Conservation (phyloP, 352 stramenopile species). For the Globisporangium camurandrum region DNA sequence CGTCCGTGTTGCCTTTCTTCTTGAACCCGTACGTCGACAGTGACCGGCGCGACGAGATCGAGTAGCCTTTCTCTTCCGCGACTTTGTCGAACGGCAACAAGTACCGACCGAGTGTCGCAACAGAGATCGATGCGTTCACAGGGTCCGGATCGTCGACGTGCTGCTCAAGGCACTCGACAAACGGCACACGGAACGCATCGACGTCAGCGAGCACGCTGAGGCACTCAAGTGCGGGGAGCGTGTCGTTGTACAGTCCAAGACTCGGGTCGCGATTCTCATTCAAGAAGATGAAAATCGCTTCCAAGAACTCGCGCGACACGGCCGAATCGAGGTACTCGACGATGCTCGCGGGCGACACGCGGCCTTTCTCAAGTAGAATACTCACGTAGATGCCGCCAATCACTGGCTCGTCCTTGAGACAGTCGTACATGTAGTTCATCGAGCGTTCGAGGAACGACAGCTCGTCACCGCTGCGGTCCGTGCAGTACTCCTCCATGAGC, state of each 20-base stretch:
- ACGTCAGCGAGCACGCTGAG: conserved; percentile 64
- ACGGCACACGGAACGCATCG: conserved; percentile 37
- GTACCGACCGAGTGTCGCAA: conserved; percentile 68
- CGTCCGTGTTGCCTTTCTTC: conserved; percentile 28
- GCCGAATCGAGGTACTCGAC: conserved; percentile 45
- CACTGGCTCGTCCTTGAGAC: conserved; percentile 54
- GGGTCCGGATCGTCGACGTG: conserved; percentile 52
- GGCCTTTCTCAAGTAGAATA: conserved; percentile 56
- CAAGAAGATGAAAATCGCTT: conserved; percentile 64
- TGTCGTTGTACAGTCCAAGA: conserved; percentile 72
- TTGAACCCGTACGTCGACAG: conserved; percentile 75
- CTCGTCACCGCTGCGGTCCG: conserved; percentile 35
- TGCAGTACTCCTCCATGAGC: conserved; percentile 69
- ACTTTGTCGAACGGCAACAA: conserved; percentile 62
- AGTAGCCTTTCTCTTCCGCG: conserved; percentile 38
- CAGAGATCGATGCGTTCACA: conserved; percentile 62
- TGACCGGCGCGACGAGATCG: conserved; percentile 68
- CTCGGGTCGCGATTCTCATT: conserved; percentile 73
- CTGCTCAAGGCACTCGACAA: conserved; percentile 60
- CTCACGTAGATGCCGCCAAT: conserved; percentile 66
- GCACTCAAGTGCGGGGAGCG: conserved; percentile 59
- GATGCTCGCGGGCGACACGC: conserved; percentile 26
- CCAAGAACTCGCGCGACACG: conserved; percentile 49
- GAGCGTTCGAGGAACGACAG: conserved; percentile 63
- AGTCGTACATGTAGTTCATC: conserved; percentile 78